Conservation (phyloP, 2,329 filamentous ascomycete genomes). For the Exserohilum rostratum region DNA sequence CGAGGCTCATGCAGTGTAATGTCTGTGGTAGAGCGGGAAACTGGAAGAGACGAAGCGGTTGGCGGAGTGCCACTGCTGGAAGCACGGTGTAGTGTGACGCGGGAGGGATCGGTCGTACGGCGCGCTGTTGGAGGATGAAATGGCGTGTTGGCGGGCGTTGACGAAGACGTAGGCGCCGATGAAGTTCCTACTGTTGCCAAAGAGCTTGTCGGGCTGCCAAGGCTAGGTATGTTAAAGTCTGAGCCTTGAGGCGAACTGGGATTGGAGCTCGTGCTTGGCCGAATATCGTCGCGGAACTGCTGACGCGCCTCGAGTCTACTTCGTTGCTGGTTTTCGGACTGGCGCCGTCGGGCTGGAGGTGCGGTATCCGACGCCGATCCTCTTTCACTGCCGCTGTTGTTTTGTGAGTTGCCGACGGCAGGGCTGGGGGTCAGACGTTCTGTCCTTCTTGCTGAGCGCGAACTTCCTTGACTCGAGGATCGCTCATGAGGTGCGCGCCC, state of each 20-base stretch:
- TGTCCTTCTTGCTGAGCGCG: conserved; percentile 43
- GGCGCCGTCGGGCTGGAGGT: conserved; percentile 39
- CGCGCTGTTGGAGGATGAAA: conserved; percentile 31
- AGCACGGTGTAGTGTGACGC: conserved; percentile 25
- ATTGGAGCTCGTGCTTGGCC: conserved; percentile 32
- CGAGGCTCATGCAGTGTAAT: conserved; percentile 24
- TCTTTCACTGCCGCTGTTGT: conserved; percentile 61
- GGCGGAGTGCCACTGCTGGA: conserved; percentile 39
- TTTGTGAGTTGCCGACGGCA: conserved; percentile 50
- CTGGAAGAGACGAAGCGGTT: conserved; percentile 23
- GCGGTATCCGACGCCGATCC: conserved; percentile 35
- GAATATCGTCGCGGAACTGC: conserved; percentile 40
- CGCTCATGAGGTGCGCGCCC: conserved; percentile 45
- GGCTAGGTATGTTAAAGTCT: conserved; percentile 33
- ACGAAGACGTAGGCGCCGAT: conserved; percentile 21
- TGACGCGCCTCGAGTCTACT: conserved; percentile 48
- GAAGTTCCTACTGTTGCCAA: conserved; percentile 33
- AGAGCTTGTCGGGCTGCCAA: conserved; percentile 37
- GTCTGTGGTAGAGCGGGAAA: conserved; percentile 42
- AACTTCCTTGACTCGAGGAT: conserved; percentile 57
- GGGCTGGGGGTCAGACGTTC: conserved; percentile 34
- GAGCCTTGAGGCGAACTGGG: conserved; percentile 37
- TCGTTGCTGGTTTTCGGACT: conserved; percentile 54
- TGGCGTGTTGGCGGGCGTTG: conserved; percentile 21
- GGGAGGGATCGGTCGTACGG: conserved; percentile 41